Percentiles rank a stretch among this genome's conserved stretches.
These are phyloP conservation scores for Candida tallmaniae DNA, from an alignment of 805 yeast species.

Conservation along the genomic window DNA sequence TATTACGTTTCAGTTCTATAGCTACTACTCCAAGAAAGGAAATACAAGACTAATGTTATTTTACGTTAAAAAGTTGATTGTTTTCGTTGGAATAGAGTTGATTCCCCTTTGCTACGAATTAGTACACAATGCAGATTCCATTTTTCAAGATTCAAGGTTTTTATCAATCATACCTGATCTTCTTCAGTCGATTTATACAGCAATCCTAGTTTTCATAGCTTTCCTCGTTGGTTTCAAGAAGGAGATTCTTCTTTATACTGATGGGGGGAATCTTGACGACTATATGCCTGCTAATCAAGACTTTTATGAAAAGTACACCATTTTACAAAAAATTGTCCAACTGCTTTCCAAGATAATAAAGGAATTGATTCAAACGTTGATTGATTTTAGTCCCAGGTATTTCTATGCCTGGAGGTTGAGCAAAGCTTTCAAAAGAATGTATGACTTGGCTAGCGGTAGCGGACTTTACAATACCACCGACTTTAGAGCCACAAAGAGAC, in stretches of 20 bases:
- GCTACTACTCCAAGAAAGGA: constrained; percentile 31
- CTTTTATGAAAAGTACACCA: not conserved
- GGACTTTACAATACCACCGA: not conserved
- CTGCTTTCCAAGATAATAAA: not conserved
- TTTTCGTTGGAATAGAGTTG: constrained; percentile 26
- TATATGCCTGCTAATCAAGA: not conserved
- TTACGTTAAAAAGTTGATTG: constrained; percentile 26
- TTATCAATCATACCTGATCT: constrained; percentile 36
- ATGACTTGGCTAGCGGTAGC: not conserved
- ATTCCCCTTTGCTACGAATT: constrained; percentile 27
- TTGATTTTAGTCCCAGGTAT: constrained; percentile 46
- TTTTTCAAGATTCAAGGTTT: constrained; percentile 34
- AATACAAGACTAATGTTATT: constrained; percentile 26
- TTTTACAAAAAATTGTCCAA: not conserved
- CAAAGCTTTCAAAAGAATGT: constrained; percentile 41
- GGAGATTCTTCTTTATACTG: not conserved
- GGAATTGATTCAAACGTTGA: constrained; percentile 1
- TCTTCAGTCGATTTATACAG: constrained; percentile 21
- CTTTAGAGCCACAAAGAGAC: not conserved
- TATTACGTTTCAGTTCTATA: constrained; percentile 27
- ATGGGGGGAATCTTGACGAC: not conserved
- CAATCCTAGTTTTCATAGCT: constrained; percentile 21
- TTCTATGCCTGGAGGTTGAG: constrained; percentile 65
- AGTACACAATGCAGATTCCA: constrained; percentile 21
- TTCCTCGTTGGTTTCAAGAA: constrained; percentile 14